Percentiles rank a stretch among this genome's conserved stretches.
phyloP scores from a whole-genome alignment of 371 early-diverging fungal species.

The Parasitella parasitica region DNA sequence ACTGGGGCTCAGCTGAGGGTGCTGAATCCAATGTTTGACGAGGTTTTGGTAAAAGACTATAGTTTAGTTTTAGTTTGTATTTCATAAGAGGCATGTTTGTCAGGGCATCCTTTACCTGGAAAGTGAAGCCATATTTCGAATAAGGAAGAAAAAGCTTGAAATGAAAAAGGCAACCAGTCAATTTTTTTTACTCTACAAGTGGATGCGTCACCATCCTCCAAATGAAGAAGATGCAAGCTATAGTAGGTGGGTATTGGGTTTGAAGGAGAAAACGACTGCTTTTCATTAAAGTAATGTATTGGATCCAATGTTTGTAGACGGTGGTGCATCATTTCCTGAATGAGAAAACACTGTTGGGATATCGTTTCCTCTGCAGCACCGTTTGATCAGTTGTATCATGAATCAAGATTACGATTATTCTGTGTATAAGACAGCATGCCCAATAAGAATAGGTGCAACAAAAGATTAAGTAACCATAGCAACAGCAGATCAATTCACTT shows the following conservation, averaged over 20 bases:
- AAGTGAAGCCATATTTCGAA: constrained; percentile 27
- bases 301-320: background rate
- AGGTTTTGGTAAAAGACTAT: constrained; percentile 49
- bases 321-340: background rate
- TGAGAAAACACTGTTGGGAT: background rate
- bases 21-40: constrained; percentile 31
- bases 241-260: background rate
- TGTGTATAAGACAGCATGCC: background rate
- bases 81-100: no score
- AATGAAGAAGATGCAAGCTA: background rate
- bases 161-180: background rate
- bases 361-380: no score
- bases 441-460: background rate
- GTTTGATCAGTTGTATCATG: background rate
- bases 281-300: background rate
- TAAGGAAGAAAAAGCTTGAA: background rate
- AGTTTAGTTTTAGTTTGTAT: background rate
- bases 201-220: background rate
- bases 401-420: background rate
- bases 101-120: constrained; percentile 18
- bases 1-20: constrained; percentile 26
- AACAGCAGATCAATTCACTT: no score
- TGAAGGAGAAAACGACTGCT: background rate
- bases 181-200: background rate
- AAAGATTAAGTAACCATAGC: background rate